These are phyloP conservation scores for Seiridium unicorne DNA, from an alignment of 2,329 filamentous ascomycete genomes.

Conservation along the genomic window DNA sequence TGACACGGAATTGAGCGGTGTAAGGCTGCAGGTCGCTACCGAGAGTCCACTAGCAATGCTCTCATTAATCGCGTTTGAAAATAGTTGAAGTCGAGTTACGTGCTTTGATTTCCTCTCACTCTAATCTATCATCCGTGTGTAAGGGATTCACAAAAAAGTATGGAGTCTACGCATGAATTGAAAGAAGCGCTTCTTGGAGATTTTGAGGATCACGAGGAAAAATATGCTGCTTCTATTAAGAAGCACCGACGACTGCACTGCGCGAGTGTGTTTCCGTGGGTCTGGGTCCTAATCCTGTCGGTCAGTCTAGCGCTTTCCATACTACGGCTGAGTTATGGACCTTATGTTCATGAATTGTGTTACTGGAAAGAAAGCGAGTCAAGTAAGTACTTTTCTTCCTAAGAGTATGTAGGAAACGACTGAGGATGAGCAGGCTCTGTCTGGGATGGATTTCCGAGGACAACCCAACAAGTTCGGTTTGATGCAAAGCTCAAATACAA, in stretches of 20 bases:
- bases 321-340: neutral
- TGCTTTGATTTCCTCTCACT: too few relatives aligned
- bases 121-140: too few relatives aligned
- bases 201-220: neutral
- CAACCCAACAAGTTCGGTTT: neutral
- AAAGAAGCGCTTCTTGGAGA: neutral
- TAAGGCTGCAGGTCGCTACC: too few relatives aligned
- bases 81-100: too few relatives aligned
- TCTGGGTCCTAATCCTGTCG: neutral
- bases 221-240: too few relatives aligned
- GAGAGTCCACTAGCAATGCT: too few relatives aligned
- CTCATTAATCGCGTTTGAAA: too few relatives aligned
- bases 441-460: neutral
- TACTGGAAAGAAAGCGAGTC: neutral
- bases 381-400: neutral
- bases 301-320: neutral
- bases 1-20: too few relatives aligned
- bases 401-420: too few relatives aligned
- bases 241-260: neutral
- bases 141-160: neutral
- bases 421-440: neutral
- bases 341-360: neutral
- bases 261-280: neutral
- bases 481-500: neutral
- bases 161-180: neutral